A percentile compares a stretch with the other conserved stretches of the same genome.
These are phyloP conservation scores for Sophora flavescens DNA, from an alignment of 306 rosid species.

Conservation along the genomic window DNA sequence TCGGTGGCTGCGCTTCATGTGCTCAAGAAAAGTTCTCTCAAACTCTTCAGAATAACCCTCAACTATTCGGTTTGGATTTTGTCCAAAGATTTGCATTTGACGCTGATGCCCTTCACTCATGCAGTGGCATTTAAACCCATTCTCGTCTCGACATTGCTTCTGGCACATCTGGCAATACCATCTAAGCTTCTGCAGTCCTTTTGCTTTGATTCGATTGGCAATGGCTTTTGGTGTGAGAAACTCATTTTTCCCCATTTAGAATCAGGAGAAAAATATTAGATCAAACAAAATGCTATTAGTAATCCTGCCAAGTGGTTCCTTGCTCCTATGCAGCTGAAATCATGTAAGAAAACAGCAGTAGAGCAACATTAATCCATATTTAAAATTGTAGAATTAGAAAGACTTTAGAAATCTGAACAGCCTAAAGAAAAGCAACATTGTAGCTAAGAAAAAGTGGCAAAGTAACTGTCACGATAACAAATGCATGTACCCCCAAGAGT, in stretches of 20 bases:
- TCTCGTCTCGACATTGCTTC: conserved; percentile 94
- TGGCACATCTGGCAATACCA: conserved; percentile 99
- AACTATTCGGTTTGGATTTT: conserved; percentile 72
- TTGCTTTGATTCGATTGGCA: conserved; percentile 90
- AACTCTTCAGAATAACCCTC: conserved; percentile 90
- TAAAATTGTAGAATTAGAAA: not conserved
- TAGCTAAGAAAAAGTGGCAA: not conserved
- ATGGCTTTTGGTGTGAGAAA: conserved; percentile 91
- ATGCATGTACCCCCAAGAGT: not conserved
- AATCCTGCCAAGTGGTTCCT: conserved; percentile 6
- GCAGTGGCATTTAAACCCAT: conserved; percentile 94
- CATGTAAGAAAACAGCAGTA: not conserved
- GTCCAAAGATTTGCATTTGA: conserved; percentile 89
- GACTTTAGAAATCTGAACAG: not conserved
- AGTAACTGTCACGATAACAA: not conserved
- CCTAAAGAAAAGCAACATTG: not conserved
- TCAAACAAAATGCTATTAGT: conserved; percentile 1
- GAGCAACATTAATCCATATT: not conserved
- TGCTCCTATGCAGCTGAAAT: conserved; percentile 12
- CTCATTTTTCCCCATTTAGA: conserved; percentile 86
- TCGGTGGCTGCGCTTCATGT: conserved; percentile 88
- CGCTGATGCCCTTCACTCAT: conserved; percentile 98
- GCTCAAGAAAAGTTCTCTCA: conserved; percentile 74
- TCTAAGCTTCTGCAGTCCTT: conserved; percentile 92
- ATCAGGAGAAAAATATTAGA: conserved; percentile 35